Percentiles rank a stretch among this genome's conserved stretches.
phyloP scores from a whole-genome alignment of 345 rosid genomes.

The Ailanthus altissimus region DNA sequence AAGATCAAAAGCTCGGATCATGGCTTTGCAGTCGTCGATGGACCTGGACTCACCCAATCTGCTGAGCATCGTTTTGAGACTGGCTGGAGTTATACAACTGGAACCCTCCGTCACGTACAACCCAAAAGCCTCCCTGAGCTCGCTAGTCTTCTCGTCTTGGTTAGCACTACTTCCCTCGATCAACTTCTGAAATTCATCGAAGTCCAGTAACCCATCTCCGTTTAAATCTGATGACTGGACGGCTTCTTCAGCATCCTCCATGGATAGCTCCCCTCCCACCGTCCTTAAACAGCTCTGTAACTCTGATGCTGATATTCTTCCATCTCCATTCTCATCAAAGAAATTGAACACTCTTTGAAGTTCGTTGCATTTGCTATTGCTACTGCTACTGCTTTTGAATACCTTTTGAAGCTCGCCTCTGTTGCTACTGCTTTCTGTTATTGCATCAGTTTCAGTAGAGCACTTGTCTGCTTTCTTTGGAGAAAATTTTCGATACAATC shows the following conservation, averaged over 20 bases:
- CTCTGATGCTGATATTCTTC: constrained; percentile 56
- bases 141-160: constrained; percentile 46
- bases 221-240: constrained; percentile 50
- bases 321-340: constrained; percentile 66
- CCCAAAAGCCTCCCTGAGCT: constrained; percentile 55
- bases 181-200: constrained; percentile 55
- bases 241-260: constrained; percentile 56
- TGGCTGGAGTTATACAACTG: constrained; percentile 53
- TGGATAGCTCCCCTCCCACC: constrained; percentile 48
- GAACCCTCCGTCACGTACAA: constrained; percentile 57
- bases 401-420: constrained; percentile 34
- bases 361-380: constrained; percentile 10
- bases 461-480: constrained; percentile 24
- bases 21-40: constrained; percentile 51
- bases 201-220: constrained; percentile 62
- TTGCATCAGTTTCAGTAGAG: not conserved
- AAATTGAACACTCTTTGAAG: constrained; percentile 45
- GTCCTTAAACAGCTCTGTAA: constrained; percentile 47
- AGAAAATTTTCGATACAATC: constrained; percentile 33
- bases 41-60: constrained; percentile 54
- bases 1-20: constrained; percentile 65
- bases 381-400: constrained; percentile 22
- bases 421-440: not conserved
- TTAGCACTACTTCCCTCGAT: constrained; percentile 38
- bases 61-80: constrained; percentile 58